Evolutionary conservation across 140 eudicot genomes (phyloP).

Genomic region (Anethum foeniculum): DNA sequence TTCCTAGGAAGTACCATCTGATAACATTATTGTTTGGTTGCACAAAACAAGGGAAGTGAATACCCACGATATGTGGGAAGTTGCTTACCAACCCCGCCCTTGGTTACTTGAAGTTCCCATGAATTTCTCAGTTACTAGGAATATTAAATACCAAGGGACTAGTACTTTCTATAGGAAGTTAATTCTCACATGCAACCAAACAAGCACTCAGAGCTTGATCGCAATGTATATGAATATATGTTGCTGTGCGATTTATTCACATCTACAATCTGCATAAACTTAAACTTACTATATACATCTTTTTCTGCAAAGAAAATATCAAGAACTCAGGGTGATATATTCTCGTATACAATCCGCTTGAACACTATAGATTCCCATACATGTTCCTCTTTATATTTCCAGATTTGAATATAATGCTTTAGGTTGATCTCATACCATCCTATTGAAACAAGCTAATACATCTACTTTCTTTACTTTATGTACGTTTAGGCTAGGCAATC

Average conservation of each 20-base stretch:
- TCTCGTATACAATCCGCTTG: not conserved
- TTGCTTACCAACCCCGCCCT: too few relatives aligned
- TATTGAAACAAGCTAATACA: constrained; percentile 1
- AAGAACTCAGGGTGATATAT: too few relatives aligned
- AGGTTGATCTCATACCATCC: not conserved
- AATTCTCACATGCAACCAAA: too few relatives aligned
- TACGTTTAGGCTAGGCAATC: constrained; percentile 75
- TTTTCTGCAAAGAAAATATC: not conserved
- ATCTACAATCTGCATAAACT: not conserved
- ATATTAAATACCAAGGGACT: too few relatives aligned
- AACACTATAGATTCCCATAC: not conserved
- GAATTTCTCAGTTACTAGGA: too few relatives aligned
- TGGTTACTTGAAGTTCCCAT: too few relatives aligned
- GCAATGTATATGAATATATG: not conserved
- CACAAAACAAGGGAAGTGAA: too few relatives aligned
- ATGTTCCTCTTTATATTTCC: not conserved
- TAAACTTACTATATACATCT: not conserved
- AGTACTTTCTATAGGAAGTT: too few relatives aligned
- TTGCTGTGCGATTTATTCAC: not conserved
- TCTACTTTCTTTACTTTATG: constrained; percentile 4
- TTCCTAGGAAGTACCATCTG: too few relatives aligned
- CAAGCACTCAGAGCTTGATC: not conserved
- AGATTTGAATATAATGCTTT: not conserved
- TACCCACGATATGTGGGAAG: too few relatives aligned
- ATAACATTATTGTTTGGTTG: too few relatives aligned